phyloP scores from a whole-genome alignment of 176 grass and related monocot genomes.

The Typha latifolia region DNA sequence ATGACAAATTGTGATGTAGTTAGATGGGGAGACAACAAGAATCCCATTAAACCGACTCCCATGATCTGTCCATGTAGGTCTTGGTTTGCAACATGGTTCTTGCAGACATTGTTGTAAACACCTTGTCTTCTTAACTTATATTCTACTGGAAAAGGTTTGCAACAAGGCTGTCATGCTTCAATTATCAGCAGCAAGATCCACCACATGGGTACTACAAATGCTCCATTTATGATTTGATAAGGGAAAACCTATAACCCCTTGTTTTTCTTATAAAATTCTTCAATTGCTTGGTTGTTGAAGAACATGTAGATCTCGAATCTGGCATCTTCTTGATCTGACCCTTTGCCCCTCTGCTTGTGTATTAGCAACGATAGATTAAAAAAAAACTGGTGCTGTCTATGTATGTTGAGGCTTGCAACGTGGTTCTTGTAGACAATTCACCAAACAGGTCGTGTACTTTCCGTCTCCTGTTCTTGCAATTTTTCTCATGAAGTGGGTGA shows the following conservation, averaged over 20 bases:
- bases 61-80: neutral
- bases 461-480: too few species aligned
- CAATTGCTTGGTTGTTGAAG: neutral
- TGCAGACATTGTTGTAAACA: neutral
- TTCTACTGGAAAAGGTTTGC: constrained; percentile 8
- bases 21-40: constrained; percentile 23
- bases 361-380: neutral
- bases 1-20: constrained; percentile 3
- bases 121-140: neutral
- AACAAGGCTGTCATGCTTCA: constrained; percentile 23
- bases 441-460: too few species aligned
- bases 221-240: neutral
- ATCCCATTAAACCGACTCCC: constrained; percentile 10
- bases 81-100: constrained; percentile 9
- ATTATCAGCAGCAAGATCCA: constrained; percentile 17
- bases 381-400: neutral
- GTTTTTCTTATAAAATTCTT: neutral
- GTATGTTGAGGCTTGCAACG: too few species aligned
- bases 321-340: neutral
- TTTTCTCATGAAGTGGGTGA: too few species aligned
- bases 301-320: neutral
- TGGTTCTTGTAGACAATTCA: too few species aligned
- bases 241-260: neutral
- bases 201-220: constrained; percentile 9
- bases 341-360: neutral